Evolutionary conservation across 2,329 filamentous ascomycete species (phyloP), one percentile per base, ranked within the genome.

Genomic region (Ceratocystis smalleyi): DNA sequence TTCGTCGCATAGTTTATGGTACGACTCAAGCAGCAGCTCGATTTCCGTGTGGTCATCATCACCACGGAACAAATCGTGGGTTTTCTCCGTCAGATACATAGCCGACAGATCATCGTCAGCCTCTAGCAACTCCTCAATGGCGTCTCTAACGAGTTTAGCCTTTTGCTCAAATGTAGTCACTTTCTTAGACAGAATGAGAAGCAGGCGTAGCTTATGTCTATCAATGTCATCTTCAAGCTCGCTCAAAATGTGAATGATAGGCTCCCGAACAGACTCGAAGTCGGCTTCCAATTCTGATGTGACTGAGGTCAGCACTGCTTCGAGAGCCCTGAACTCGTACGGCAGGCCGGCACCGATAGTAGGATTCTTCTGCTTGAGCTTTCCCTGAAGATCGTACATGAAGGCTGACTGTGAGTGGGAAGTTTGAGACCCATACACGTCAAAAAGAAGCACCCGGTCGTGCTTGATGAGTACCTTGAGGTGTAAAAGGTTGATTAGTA

Each of bases 131-230:
- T 99, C 94, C 68, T 96, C 91, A 65, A 99, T 91, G 27, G 94
- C 91, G 72, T 97, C 92, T 67, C 94, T 83, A 57, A 99, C 92
- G 35, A 99, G 79, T 71, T 92, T 88, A 17, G 91, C 92, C 73
- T 96, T 97, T 74, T 97, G 94, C 76, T 97, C 94, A 73, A 99
- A 99, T 1, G 91, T 96, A 73, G 90, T 94, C 61, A 99, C 81
- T 70, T 92, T 89, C 77, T 99, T 99, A 27, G 90, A 96, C 72
- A 96, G 86, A 66, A 97, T 91, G 65, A 99, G 84, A 57, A 99
- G 81, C 69, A 95, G 83, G 6, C 94, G 83, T 59, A 99, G 80
- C 77, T 96, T 96, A 73, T 97, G 90, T 54, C 94, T 81, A 73
- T 97, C 92, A 66, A 99, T 96, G 69, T 97, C 94, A 71, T 96